A percentile compares a stretch with the other conserved stretches of the same genome.
Evolutionary conservation across 2,329 filamentous ascomycete genomes (phyloP).

Genomic region (Fusarium ambrosium): DNA sequence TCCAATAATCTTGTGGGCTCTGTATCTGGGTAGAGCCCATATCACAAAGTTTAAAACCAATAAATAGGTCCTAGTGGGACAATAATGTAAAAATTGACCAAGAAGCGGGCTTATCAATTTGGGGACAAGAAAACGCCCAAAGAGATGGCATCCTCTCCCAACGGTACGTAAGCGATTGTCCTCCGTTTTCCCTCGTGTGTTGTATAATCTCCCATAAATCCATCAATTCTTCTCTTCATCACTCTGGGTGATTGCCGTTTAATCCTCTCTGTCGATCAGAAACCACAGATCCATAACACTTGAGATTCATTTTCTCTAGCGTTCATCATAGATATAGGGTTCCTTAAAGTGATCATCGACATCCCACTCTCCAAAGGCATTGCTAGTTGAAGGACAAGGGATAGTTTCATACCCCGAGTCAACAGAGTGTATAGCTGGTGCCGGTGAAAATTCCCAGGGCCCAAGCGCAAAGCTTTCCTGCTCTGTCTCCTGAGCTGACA

Average conservation of each 20-base stretch:
- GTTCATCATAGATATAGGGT: no score
- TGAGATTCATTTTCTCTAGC: neutral
- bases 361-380: neutral
- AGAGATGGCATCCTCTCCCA: neutral
- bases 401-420: neutral
- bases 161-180: neutral
- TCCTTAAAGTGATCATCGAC: neutral
- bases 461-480: neutral
- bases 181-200: neutral
- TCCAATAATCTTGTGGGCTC: neutral
- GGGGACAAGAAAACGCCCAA: neutral
- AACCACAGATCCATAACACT: neutral
- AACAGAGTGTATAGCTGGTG: neutral
- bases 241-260: no score
- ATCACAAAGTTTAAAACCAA: neutral
- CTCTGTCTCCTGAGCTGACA: neutral
- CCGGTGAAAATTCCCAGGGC: neutral
- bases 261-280: neutral
- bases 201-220: neutral
- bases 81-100: neutral
- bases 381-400: neutral
- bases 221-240: neutral
- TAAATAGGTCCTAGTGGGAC: neutral
- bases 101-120: neutral
- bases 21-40: neutral